phyloP scores from a whole-genome alignment of 352 stramenopile genomes.

The Globisporangium barbulae region DNA sequence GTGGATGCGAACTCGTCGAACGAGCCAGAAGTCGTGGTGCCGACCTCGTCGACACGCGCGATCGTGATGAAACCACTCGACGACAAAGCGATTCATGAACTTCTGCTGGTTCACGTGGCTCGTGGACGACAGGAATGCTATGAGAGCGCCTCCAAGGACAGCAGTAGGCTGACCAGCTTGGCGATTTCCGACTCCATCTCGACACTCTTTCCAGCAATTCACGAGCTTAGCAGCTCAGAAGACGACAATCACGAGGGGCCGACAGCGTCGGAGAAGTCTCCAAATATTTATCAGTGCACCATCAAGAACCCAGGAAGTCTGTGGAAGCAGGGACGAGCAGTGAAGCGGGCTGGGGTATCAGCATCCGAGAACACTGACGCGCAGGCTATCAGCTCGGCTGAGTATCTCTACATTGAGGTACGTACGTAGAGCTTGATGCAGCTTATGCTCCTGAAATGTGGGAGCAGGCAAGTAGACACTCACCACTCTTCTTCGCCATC shows the following conservation, averaged over 20 bases:
- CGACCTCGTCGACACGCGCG: not conserved
- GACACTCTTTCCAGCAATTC: conserved; percentile 18
- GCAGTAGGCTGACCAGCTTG: conserved; percentile 23
- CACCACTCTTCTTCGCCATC: too few species aligned
- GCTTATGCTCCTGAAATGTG: too few species aligned
- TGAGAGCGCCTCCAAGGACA: not conserved
- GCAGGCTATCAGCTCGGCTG: conserved; percentile 4
- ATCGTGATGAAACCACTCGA: conserved; percentile 24
- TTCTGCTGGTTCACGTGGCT: conserved; percentile 33
- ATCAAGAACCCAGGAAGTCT: conserved; percentile 29
- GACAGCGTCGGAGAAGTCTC: not conserved
- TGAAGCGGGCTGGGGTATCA: not conserved
- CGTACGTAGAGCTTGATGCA: not conserved
- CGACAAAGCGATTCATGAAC: conserved; percentile 27
- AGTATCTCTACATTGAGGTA: conserved; percentile 19
- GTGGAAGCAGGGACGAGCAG: conserved; percentile 10
- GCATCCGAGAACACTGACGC: conserved; percentile 2
- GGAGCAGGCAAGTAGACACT: too few species aligned
- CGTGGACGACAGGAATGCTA: conserved; percentile 12
- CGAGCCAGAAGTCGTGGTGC: conserved; percentile 6
- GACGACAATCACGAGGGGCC: not conserved
- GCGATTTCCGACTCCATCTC: conserved; percentile 31
- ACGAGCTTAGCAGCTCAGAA: not conserved
- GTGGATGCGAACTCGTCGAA: not conserved
- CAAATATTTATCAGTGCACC: conserved; percentile 17